A percentile compares a stretch with the other conserved stretches of the same genome.
These are phyloP conservation scores for Panicum hallii DNA, from an alignment of 202 grass and related monocot genomes.

Conservation along the genomic window DNA sequence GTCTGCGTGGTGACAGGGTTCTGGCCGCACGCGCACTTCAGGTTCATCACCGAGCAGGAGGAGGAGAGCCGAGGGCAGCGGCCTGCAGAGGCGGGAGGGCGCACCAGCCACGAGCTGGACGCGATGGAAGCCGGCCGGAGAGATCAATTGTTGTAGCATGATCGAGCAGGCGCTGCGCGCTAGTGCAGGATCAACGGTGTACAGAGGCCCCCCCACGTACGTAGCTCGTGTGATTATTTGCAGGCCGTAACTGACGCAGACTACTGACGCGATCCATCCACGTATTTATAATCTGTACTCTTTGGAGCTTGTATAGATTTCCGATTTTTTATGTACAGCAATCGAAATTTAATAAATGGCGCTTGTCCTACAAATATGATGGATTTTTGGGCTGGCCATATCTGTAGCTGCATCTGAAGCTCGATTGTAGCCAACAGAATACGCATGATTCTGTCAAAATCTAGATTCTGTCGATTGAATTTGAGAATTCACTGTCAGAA, in stretches of 20 bases:
- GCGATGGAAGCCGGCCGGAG: conserved; percentile 38
- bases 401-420: too few species aligned
- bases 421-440: too few species aligned
- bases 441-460: too few species aligned
- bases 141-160: background rate
- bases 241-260: background rate
- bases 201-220: background rate
- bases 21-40: conserved; percentile 55
- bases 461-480: too few species aligned
- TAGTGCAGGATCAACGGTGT: background rate
- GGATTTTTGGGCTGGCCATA: too few species aligned
- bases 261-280: background rate
- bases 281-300: background rate
- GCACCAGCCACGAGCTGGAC: conserved; percentile 24
- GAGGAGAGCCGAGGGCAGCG: background rate
- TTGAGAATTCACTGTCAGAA: too few species aligned
- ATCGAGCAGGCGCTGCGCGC: background rate
- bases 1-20: conserved; percentile 15
- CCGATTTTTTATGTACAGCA: background rate
- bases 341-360: background rate
- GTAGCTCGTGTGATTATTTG: background rate
- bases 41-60: conserved; percentile 31
- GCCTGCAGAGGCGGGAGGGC: background rate
- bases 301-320: background rate
- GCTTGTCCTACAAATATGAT: background rate